phyloP scores from a whole-genome alignment of 1,284 basidiomycete species.

The Porogramme epimiltina region DNA sequence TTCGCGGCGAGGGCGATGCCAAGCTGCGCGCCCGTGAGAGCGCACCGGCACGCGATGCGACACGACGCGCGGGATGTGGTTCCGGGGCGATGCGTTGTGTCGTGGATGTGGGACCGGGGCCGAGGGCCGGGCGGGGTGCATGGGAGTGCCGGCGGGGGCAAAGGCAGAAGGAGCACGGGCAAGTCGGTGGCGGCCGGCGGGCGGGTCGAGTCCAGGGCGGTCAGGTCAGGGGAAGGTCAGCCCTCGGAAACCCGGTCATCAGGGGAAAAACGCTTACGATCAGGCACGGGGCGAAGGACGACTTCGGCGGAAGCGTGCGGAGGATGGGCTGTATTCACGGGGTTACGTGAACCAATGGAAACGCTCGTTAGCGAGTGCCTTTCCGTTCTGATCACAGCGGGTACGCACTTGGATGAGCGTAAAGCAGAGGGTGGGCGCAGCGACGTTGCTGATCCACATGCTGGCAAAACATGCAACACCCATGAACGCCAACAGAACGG shows the following conservation, averaged over 20 bases:
- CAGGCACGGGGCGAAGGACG: constrained; percentile 87
- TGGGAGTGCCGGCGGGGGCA: neutral
- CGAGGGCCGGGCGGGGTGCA: too few relatives aligned
- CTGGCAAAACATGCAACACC: constrained; percentile 95
- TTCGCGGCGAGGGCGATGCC: constrained; percentile 97
- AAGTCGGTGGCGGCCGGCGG: neutral
- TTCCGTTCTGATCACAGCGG: neutral
- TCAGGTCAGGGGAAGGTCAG: neutral
- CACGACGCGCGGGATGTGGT: too few relatives aligned
- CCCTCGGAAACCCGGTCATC: neutral
- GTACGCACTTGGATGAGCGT: constrained; percentile 82
- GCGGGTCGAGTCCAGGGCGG: too few relatives aligned
- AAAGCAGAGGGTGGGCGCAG: constrained; percentile 96
- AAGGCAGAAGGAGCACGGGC: constrained; percentile 3
- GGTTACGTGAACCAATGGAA: neutral
- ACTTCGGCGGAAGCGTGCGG: constrained; percentile 86
- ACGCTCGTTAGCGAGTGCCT: neutral
- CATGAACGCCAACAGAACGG: constrained; percentile 95
- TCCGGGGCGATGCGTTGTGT: too few relatives aligned
- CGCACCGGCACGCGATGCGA: too few relatives aligned
- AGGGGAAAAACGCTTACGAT: constrained; percentile 60
- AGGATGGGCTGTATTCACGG: constrained; percentile 76
- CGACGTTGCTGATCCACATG: constrained; percentile 99
- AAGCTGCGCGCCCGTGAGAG: constrained; percentile 56
- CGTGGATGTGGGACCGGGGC: too few relatives aligned